phyloP scores from a whole-genome alignment of 2,329 filamentous ascomycete species.

The Aspergillus sp. region DNA sequence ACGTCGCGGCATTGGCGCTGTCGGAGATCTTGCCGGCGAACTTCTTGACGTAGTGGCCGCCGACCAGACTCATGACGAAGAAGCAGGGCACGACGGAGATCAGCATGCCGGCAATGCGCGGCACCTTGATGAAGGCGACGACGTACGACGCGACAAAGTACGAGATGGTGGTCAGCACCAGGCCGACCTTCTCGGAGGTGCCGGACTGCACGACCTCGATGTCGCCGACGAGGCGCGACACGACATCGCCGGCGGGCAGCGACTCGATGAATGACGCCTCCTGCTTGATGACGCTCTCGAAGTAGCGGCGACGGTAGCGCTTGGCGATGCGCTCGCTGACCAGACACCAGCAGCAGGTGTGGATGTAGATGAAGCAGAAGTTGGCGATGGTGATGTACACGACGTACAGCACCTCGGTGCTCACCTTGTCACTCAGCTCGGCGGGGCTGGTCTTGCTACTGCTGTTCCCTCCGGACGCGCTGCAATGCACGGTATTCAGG shows the following conservation, averaged over 20 bases:
- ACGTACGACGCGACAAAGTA: slow-evolving; percentile 61
- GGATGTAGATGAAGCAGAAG: slow-evolving; percentile 56
- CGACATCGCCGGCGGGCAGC: slow-evolving; percentile 54
- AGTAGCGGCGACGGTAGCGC: slow-evolving; percentile 53
- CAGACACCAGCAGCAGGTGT: slow-evolving; percentile 57
- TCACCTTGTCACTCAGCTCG: slow-evolving; percentile 12
- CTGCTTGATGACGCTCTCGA: slow-evolving; percentile 51
- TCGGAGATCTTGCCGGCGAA: slow-evolving; percentile 43
- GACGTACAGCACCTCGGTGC: slow-evolving; percentile 50
- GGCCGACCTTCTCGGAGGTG: slow-evolving; percentile 62
- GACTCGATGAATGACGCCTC: slow-evolving; percentile 58
- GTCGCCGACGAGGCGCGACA: slow-evolving; percentile 55
- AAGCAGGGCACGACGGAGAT: slow-evolving; percentile 56
- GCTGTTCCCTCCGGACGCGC: slow-evolving; percentile 4
- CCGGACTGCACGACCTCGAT: slow-evolving; percentile 59
- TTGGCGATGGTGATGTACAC: slow-evolving; percentile 57
- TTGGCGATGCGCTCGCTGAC: slow-evolving; percentile 56
- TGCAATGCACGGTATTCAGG: slow-evolving; percentile 26
- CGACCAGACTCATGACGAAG: slow-evolving; percentile 49
- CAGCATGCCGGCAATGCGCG: slow-evolving; percentile 56
- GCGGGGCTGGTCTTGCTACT: background rate
- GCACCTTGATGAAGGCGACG: slow-evolving; percentile 58
- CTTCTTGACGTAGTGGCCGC: slow-evolving; percentile 46
- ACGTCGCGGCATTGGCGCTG: slow-evolving; percentile 49
- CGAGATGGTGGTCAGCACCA: slow-evolving; percentile 52